Percentiles rank a stretch among this genome's conserved stretches.
These are phyloP conservation scores for Hortaea werneckii DNA, from an alignment of 2,329 filamentous ascomycete species.

Conservation along the genomic window DNA sequence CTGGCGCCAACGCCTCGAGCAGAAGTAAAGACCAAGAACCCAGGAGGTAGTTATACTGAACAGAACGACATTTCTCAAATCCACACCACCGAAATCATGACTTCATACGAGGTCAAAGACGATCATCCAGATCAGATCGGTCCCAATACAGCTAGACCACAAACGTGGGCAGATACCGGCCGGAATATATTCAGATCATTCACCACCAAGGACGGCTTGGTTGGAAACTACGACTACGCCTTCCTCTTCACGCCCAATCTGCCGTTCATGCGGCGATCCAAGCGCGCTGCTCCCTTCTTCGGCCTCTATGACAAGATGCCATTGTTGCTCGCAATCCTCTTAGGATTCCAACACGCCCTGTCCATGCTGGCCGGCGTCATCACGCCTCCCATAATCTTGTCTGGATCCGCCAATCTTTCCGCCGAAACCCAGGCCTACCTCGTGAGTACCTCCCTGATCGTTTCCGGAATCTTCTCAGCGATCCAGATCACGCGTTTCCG, in stretches of 20 bases:
- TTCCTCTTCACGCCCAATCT: constrained; percentile 76
- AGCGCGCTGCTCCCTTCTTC: constrained; percentile 63
- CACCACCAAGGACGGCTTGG: constrained; percentile 52
- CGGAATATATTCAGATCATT: constrained; percentile 35
- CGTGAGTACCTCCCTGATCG: constrained; percentile 68
- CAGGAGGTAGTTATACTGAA: too few relatives aligned
- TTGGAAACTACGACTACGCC: constrained; percentile 82
- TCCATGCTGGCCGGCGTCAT: constrained; percentile 63
- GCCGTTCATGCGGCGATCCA: constrained; percentile 63
- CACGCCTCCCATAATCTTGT: constrained; percentile 65
- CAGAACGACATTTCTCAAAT: not conserved
- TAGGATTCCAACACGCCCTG: constrained; percentile 70
- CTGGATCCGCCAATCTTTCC: constrained; percentile 54
- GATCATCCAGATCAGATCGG: constrained; percentile 37
- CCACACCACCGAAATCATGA: constrained; percentile 8
- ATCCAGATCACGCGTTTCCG: constrained; percentile 72
- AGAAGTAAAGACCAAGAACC: not conserved
- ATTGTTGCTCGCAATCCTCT: constrained; percentile 59
- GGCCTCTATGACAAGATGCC: constrained; percentile 74
- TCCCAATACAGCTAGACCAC: constrained; percentile 31
- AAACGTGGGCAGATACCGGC: constrained; percentile 31
- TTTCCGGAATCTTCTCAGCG: constrained; percentile 63
- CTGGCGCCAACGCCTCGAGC: constrained; percentile 12
- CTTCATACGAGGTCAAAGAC: constrained; percentile 25
- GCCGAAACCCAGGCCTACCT: constrained; percentile 60